Evolutionary conservation across 2,329 filamentous ascomycete genomes (phyloP).

Genomic region (Diaporthe citri): DNA sequence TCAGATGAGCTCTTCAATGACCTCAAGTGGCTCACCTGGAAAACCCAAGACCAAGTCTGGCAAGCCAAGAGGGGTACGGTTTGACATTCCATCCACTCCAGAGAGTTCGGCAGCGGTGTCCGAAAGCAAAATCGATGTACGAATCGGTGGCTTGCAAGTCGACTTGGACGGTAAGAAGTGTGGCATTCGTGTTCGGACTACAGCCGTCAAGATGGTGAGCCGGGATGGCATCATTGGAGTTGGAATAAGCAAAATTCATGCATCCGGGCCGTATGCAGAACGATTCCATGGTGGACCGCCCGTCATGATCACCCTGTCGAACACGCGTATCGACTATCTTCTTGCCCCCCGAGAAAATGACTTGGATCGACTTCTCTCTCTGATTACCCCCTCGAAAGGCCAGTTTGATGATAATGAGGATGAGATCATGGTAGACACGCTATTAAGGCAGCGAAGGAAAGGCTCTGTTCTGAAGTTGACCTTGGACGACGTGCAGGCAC

Average conservation of each 20-base stretch:
- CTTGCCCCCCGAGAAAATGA: constrained; percentile 82
- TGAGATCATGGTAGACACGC: constrained; percentile 93
- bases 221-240: constrained; percentile 79
- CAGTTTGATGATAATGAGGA: constrained; percentile 88
- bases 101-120: constrained; percentile 60
- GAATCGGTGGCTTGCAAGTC: constrained; percentile 82
- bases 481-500: constrained; percentile 73
- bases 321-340: constrained; percentile 80
- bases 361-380: constrained; percentile 82
- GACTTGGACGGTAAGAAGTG: constrained; percentile 84
- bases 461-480: constrained; percentile 83
- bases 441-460: constrained; percentile 87
- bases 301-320: constrained; percentile 71
- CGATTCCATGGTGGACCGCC: constrained; percentile 68
- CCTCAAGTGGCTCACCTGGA: constrained; percentile 73
- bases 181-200: constrained; percentile 80
- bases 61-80: constrained; percentile 69
- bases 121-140: constrained; percentile 78
- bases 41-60: constrained; percentile 51
- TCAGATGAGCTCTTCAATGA: constrained; percentile 87
- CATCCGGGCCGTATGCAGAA: constrained; percentile 77
- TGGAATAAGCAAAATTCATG: constrained; percentile 79
- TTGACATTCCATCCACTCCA: constrained; percentile 65
- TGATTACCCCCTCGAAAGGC: constrained; percentile 92
- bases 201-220: constrained; percentile 83